These are phyloP conservation scores for Halocafeteria seosinensis DNA, from an alignment of 108 stramenopile genomes.

Conservation along the genomic window DNA sequence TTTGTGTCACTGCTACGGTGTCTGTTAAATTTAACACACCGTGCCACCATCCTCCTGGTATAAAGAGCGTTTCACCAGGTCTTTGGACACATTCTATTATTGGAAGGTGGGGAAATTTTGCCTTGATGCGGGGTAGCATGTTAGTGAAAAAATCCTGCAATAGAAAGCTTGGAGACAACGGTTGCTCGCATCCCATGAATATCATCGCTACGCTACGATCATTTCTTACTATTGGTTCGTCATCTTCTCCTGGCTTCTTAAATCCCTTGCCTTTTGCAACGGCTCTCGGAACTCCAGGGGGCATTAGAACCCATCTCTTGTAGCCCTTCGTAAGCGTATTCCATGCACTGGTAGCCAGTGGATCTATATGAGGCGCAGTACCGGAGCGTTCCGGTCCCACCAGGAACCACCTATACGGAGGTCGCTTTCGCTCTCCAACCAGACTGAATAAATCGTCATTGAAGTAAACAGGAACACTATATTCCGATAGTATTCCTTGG, in stretches of 20 bases:
- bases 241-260: conserved; percentile 53
- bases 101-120: conserved; percentile 6
- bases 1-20: conserved; percentile 87
- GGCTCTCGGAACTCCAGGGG: conserved; percentile 58
- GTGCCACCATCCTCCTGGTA: conserved; percentile 96
- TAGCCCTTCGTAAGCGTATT: conserved; percentile 73
- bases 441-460: conserved; percentile 71
- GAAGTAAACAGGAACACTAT: conserved; percentile 68
- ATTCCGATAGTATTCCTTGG: conserved; percentile 42
- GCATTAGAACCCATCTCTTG: conserved; percentile 94
- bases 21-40: conserved; percentile 84
- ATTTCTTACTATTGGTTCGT: conserved; percentile 95
- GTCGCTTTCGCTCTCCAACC: conserved; percentile 67
- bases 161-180: too few relatives aligned
- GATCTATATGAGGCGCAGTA: conserved; percentile 83
- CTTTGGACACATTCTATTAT: conserved; percentile 82
- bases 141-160: not conserved
- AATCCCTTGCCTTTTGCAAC: conserved; percentile 64
- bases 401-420: conserved; percentile 92
- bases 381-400: conserved; percentile 74
- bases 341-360: conserved; percentile 86
- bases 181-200: not conserved
- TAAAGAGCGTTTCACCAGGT: conserved; percentile 80
- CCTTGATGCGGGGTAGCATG: not conserved
- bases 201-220: conserved; percentile 34